These are phyloP conservation scores for Acer campestre DNA, from an alignment of 345 rosid genomes.

Conservation along the genomic window DNA sequence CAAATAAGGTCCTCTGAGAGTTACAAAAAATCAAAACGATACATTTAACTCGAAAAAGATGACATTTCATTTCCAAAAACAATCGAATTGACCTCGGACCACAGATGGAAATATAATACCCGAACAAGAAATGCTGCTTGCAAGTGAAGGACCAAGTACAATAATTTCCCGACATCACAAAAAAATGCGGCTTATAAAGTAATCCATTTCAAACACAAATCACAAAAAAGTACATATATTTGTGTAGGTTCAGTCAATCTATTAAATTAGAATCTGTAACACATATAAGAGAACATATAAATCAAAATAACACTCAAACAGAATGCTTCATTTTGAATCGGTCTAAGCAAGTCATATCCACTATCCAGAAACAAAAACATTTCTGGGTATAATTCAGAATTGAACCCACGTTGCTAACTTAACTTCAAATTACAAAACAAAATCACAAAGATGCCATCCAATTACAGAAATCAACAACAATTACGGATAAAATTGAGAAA, in stretches of 20 bases:
- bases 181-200: neutral
- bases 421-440: neutral
- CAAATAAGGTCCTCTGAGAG: neutral
- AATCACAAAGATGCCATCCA: neutral
- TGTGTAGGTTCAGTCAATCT: neutral
- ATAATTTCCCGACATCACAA: neutral
- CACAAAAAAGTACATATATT: neutral
- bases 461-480: conserved; percentile 1
- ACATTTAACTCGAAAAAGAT: neutral
- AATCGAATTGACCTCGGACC: neutral
- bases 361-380: neutral
- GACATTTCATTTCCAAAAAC: neutral
- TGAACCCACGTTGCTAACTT: neutral
- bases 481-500: neutral
- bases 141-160: neutral
- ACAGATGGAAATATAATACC: neutral
- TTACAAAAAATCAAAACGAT: neutral
- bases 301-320: neutral
- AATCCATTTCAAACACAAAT: neutral
- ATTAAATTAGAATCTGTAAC: neutral
- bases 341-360: neutral
- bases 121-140: neutral
- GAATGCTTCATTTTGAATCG: neutral
- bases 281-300: neutral
- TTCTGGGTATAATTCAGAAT: neutral